Evolutionary conservation across 78 protist species (phyloP).

Genomic region (Dictyostelium capitatum): DNA sequence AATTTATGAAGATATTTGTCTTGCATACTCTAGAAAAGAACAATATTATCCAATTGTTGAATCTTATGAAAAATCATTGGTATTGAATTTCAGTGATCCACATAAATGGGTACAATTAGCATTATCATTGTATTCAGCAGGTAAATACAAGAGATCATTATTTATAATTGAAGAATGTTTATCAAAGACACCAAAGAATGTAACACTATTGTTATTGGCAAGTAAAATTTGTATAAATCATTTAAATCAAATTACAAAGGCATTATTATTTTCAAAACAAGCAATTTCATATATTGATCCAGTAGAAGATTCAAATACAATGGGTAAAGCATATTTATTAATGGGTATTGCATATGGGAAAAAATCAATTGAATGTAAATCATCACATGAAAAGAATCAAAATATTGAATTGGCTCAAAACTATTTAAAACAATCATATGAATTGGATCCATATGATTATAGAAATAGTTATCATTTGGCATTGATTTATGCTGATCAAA

Average conservation of each 20-base stretch:
- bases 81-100: conserved; percentile 15
- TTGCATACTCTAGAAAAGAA: conserved; percentile 38
- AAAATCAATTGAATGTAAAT: conserved; percentile 56
- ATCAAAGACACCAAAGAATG: conserved; percentile 31
- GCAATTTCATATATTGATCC: conserved; percentile 15
- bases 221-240: conserved; percentile 71
- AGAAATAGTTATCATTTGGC: conserved; percentile 53
- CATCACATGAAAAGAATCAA: conserved; percentile 48
- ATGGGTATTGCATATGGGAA: conserved; percentile 72
- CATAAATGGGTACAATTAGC: conserved; percentile 82
- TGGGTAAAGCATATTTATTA: conserved; percentile 33
- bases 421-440: conserved; percentile 19
- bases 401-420: conserved; percentile 21
- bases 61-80: conserved; percentile 53
- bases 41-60: conserved; percentile 75
- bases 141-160: conserved; percentile 67
- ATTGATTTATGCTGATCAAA: conserved; percentile 48
- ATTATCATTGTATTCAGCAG: conserved; percentile 30
- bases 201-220: conserved; percentile 28
- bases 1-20: conserved; percentile 58
- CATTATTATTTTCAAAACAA: conserved; percentile 51
- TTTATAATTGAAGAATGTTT: conserved; percentile 74
- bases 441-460: conserved; percentile 49
- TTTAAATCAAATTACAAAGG: conserved; percentile 65
- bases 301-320: background rate